Evolutionary conservation across 768 basidiomycete species (phyloP), one percentile per base, ranked within the genome.

Genomic region (Suillus subluteus): DNA sequence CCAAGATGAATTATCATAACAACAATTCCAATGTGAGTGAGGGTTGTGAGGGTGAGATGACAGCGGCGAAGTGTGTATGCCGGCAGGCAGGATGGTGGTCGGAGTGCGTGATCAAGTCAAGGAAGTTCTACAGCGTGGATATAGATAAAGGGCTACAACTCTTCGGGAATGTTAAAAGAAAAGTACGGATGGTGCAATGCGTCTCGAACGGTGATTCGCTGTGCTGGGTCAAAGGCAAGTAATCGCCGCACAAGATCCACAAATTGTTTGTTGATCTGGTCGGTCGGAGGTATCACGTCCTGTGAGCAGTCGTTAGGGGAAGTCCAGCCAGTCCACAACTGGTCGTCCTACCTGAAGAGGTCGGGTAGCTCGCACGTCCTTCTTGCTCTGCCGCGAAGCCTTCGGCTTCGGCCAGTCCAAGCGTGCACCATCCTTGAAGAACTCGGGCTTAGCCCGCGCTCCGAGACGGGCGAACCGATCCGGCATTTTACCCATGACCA

Each of bases 401-500:
- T 91, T 91, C 12, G 94, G 82, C 74, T 92, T 94, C 0, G 98
- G 97, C 91, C 94, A 99, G 77, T 96, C 95, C 50, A 99, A 86
- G 73, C 90, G 92, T 69, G 83, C 79, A 38, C 88, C 90, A 26
- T 92, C 91, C 75, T 92, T 95, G 84, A 99, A 98, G 78, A 93
- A 98, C 74, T 99, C 96, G 9, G 95, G 89, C 73, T 96, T 96
- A 61, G 89, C 87, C 58, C 91, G 85, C 11, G 90, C 87, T 21
- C 91, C 91, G 54, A 85, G 83, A 52, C 91, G 85, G 46, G 88
- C 87, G 74, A 97, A 95, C 6, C 90, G 88, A 62, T 92, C 89
- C 0, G 96, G 94, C 91, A 99, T 96, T 81, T 92, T 94, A 66
- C 97, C 97, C 93, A 99, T 98, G 46, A 99, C 98, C 77, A 93